Evolutionary conservation across 2,329 filamentous ascomycete genomes (phyloP).

Genomic region (Stylonectria norvegica): DNA sequence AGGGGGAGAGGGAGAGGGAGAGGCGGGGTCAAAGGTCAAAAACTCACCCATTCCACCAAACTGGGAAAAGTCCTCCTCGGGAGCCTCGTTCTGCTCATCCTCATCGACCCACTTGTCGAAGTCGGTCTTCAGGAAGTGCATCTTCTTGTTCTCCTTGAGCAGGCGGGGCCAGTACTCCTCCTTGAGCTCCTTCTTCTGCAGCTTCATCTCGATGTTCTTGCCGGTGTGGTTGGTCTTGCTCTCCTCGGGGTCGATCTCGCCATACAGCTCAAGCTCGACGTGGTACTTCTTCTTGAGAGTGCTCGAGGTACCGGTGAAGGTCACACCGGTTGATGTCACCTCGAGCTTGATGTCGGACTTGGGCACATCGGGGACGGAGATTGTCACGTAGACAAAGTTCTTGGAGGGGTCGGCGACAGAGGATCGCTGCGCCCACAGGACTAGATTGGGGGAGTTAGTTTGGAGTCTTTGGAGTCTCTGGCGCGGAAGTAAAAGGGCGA

Average conservation of each 20-base stretch:
- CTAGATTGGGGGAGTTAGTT: conserved; percentile 44
- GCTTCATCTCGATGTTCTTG: conserved; percentile 83
- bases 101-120: conserved; percentile 99
- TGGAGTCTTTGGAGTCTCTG: conserved; percentile 6
- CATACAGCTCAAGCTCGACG: conserved; percentile 83
- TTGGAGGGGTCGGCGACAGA: conserved; percentile 73
- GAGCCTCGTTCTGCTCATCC: conserved; percentile 92
- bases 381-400: conserved; percentile 94
- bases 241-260: conserved; percentile 80
- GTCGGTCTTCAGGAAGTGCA: conserved; percentile 96
- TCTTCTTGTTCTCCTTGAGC: conserved; percentile 83
- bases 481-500: background rate
- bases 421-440: conserved; percentile 98
- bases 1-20: too few relatives aligned
- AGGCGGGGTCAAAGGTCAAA: too few relatives aligned
- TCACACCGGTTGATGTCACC: conserved; percentile 71
- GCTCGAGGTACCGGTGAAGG: conserved; percentile 78
- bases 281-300: conserved; percentile 85
- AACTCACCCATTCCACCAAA: conserved; percentile 63
- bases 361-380: conserved; percentile 82
- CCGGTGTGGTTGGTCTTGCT: conserved; percentile 85
- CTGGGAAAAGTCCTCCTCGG: conserved; percentile 74
- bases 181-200: conserved; percentile 95
- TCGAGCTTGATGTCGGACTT: conserved; percentile 75
- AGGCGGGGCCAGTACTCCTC: conserved; percentile 94